A percentile compares a stretch with the other conserved stretches of the same genome.
phyloP scores from a whole-genome alignment of 805 yeast species.

The Torulaspora microellipsoides region DNA sequence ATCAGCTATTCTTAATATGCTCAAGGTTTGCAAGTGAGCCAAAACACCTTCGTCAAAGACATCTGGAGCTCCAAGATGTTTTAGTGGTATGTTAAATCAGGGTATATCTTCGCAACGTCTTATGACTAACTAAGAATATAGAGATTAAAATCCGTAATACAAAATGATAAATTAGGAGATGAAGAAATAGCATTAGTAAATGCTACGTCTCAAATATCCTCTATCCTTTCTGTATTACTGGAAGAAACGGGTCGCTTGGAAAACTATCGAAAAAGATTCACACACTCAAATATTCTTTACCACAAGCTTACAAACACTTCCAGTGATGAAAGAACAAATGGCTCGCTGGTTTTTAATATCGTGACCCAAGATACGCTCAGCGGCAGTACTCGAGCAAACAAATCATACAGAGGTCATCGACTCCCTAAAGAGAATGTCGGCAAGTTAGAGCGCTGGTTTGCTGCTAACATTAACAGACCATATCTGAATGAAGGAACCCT shows the following conservation, averaged over 20 bases:
- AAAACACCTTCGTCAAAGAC: neutral
- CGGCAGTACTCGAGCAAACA: constrained; percentile 1
- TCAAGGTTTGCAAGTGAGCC: constrained; percentile 8
- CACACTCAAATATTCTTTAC: neutral
- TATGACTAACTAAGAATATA: neutral
- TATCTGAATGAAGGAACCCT: constrained; percentile 16
- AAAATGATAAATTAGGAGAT: constrained; percentile 1
- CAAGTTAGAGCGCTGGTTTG: constrained; percentile 19
- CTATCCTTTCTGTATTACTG: constrained; percentile 8
- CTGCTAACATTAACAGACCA: constrained; percentile 15
- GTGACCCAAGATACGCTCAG: constrained; percentile 19
- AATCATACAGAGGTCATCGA: constrained; percentile 22
- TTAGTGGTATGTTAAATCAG: neutral
- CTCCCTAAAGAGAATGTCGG: constrained; percentile 14
- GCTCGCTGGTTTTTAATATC: constrained; percentile 10
- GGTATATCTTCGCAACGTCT: neutral
- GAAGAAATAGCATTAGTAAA: constrained; percentile 7
- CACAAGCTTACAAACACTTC: neutral
- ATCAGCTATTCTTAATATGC: constrained; percentile 9
- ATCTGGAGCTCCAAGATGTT: constrained; percentile 6
- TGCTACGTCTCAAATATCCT: constrained; percentile 13
- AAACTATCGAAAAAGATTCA: neutral
- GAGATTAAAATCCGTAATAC: neutral
- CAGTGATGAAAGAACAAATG: neutral
- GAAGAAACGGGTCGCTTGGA: neutral